Conservation (phyloP, 306 rosid species). For the Acmispon strigosus region DNA sequence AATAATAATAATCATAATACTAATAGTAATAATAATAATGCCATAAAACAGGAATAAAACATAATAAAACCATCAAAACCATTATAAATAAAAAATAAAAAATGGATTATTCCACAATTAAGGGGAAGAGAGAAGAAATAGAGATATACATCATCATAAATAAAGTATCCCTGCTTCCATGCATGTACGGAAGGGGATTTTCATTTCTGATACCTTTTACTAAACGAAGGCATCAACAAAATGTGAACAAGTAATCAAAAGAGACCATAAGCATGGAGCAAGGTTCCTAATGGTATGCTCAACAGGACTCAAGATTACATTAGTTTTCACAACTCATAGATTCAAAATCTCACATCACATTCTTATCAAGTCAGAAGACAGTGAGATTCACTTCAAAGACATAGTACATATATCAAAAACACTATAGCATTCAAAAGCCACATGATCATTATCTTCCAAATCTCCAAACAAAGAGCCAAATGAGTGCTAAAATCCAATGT, state of each 20-base stretch:
- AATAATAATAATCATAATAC: no score
- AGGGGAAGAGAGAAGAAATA: no score
- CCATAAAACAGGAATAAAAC: not conserved
- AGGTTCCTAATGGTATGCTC: not conserved
- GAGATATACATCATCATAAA: no score
- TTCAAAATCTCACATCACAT: constrained; percentile 9
- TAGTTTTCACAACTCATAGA: not conserved
- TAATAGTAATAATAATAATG: not conserved
- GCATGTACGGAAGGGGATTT: not conserved
- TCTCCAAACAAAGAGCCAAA: not conserved
- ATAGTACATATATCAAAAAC: constrained; percentile 4
- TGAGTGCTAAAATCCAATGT: not conserved
- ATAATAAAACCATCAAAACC: not conserved
- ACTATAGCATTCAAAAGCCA: constrained; percentile 5
- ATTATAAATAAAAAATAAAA: no score
- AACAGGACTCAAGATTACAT: not conserved
- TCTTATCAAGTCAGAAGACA: not conserved
- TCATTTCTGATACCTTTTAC: not conserved
- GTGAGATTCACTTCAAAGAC: not conserved
- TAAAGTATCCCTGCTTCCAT: not conserved
- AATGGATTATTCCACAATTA: no score
- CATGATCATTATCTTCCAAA: constrained; percentile 4
- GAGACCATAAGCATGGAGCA: not conserved
- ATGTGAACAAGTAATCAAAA: not conserved
- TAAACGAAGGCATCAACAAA: constrained; percentile 9